These are phyloP conservation scores for Hyaloscypha finlandica DNA, from an alignment of 495 filamentous ascomycete genomes.

Conservation along the genomic window DNA sequence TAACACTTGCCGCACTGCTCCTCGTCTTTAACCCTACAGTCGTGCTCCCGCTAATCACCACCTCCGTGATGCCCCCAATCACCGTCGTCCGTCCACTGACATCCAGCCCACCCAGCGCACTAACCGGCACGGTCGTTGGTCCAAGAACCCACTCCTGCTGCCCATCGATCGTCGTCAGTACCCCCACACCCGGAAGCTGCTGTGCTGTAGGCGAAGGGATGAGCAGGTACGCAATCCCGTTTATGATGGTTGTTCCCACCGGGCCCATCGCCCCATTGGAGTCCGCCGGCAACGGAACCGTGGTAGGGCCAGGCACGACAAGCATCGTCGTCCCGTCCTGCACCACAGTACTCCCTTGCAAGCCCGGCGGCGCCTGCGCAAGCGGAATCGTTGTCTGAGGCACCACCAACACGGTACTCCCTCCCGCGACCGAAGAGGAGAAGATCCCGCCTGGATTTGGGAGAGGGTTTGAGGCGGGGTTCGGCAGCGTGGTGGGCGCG, in stretches of 20 bases:
- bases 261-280: background rate
- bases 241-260: slow-evolving; percentile 20
- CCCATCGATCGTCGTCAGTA: too few species aligned
- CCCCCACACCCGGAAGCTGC: too few species aligned
- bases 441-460: background rate
- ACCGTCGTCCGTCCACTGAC: slow-evolving; percentile 26
- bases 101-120: slow-evolving; percentile 10
- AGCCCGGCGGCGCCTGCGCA: too few species aligned
- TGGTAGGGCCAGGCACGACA: too few species aligned
- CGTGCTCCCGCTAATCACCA: slow-evolving; percentile 17
- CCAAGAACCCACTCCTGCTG: too few species aligned
- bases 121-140: slow-evolving; percentile 20
- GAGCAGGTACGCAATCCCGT: slow-evolving; percentile 14
- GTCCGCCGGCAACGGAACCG: too few species aligned
- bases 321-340: too few species aligned
- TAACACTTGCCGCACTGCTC: background rate
- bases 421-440: too few species aligned
- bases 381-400: too few species aligned
- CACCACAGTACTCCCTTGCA: too few species aligned
- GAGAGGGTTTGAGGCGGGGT: background rate
- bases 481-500: slow-evolving; percentile 4
- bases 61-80: slow-evolving; percentile 25
- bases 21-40: background rate
- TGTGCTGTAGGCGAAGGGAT: slow-evolving; percentile 4
- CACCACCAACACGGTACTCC: too few species aligned